These are phyloP conservation scores for Lecanicillium sp. DNA, from an alignment of 2,329 filamentous ascomycete genomes.

Conservation along the genomic window DNA sequence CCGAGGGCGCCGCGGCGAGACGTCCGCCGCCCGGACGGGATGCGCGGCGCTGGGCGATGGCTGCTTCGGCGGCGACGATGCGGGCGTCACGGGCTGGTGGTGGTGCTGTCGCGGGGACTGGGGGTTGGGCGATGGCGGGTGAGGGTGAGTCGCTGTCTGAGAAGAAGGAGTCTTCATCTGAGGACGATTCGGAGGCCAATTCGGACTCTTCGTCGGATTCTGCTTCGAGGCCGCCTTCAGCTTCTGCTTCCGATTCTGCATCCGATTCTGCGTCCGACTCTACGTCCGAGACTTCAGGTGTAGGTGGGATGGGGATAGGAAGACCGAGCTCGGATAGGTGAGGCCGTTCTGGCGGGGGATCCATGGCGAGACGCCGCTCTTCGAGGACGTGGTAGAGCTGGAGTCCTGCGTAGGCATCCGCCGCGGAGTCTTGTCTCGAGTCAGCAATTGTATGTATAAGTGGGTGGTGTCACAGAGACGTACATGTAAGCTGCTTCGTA, in stretches of 20 bases:
- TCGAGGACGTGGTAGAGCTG: constrained; percentile 71
- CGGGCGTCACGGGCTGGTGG: constrained; percentile 30
- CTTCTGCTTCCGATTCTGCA: not conserved
- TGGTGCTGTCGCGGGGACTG: no score
- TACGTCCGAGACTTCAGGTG: constrained; percentile 23
- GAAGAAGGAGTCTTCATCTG: no score
- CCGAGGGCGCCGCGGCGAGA: constrained; percentile 23
- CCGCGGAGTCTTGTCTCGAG: constrained; percentile 57
- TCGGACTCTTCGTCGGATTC: constrained; percentile 4
- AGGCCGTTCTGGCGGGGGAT: constrained; percentile 66
- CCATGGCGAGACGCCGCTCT: constrained; percentile 56
- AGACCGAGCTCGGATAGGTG: constrained; percentile 59
- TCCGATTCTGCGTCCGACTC: constrained; percentile 23
- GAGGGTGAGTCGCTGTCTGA: no score
- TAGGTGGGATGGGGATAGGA: constrained; percentile 51
- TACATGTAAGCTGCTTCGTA: constrained; percentile 63
- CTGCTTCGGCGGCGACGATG: constrained; percentile 37
- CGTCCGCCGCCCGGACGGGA: constrained; percentile 18
- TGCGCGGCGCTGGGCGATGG: constrained; percentile 31
- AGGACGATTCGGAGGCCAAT: not conserved
- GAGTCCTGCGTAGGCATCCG: constrained; percentile 74
- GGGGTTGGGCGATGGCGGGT: no score
- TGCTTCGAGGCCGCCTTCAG: no score
- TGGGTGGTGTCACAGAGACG: constrained; percentile 28
- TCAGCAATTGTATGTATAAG: not conserved